A percentile compares a stretch with the other conserved stretches of the same genome.
phyloP scores from a whole-genome alignment of 2,329 filamentous ascomycete genomes.

The Nemania bipapillata region DNA sequence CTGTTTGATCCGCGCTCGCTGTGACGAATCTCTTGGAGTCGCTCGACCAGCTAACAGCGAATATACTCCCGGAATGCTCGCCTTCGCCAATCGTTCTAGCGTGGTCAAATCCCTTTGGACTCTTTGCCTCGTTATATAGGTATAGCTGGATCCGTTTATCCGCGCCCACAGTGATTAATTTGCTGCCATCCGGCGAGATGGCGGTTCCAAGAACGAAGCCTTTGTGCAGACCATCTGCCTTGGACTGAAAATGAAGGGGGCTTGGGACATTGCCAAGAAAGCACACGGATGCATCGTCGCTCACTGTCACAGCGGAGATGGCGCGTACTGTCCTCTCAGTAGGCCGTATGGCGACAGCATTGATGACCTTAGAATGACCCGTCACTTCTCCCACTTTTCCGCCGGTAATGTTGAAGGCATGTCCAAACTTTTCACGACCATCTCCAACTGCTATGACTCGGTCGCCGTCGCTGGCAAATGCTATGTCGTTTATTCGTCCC shows the following conservation, averaged over 20 bases:
- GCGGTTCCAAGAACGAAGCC: conserved; percentile 89
- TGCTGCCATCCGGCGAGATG: conserved; percentile 87
- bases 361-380: conserved; percentile 90
- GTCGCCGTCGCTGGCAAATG: conserved; percentile 97
- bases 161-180: conserved; percentile 88
- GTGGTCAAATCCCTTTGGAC: conserved; percentile 82
- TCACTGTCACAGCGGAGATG: conserved; percentile 88
- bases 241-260: conserved; percentile 95
- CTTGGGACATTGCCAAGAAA: conserved; percentile 83
- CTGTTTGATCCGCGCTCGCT: conserved; percentile 91
- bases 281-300: conserved; percentile 87
- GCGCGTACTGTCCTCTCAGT: conserved; percentile 70
- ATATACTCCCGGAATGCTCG: conserved; percentile 92
- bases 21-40: conserved; percentile 90
- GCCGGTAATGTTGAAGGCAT: conserved; percentile 93
- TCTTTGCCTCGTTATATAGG: conserved; percentile 67
- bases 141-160: conserved; percentile 94
- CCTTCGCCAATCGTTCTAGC: conserved; percentile 80
- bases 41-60: conserved; percentile 87
- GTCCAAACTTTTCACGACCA: conserved; percentile 90
- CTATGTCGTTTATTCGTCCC: conserved; percentile 93
- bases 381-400: conserved; percentile 96
- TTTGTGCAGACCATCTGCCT: conserved; percentile 79
- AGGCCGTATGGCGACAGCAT: conserved; percentile 87
- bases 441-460: conserved; percentile 96